phyloP scores from a whole-genome alignment of 2,329 filamentous ascomycete species.

The Aureobasidium vineae region DNA sequence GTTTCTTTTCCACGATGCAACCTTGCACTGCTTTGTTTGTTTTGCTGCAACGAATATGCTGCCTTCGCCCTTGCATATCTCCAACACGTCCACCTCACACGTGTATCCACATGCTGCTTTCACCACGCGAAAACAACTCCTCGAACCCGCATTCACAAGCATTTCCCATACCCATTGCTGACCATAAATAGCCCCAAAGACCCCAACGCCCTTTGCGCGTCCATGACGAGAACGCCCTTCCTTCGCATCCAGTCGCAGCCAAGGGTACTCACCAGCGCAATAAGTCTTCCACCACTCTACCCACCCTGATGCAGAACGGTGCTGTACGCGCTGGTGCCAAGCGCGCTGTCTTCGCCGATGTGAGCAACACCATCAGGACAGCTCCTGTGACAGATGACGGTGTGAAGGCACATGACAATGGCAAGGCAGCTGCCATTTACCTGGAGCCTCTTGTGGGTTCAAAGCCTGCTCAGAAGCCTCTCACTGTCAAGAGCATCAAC shows the following conservation, averaged over 20 bases:
- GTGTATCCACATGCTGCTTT: slow-evolving; percentile 15
- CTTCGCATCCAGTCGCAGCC: slow-evolving; percentile 39
- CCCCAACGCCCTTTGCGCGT: slow-evolving; percentile 65
- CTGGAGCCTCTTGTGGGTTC: slow-evolving; percentile 30
- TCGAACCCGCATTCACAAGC: slow-evolving; percentile 9
- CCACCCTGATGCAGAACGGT: slow-evolving; percentile 53
- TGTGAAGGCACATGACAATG: slow-evolving; percentile 44
- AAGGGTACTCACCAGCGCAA: slow-evolving; percentile 72
- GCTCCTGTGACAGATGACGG: slow-evolving; percentile 56
- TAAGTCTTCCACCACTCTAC: slow-evolving; percentile 71
- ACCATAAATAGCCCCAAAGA: slow-evolving; percentile 21
- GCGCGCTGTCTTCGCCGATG: slow-evolving; percentile 76
- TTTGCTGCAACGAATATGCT: slow-evolving; percentile 19
- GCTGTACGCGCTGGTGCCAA: slow-evolving; percentile 66
- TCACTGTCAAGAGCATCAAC: slow-evolving; percentile 33
- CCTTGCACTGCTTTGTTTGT: slow-evolving; percentile 21
- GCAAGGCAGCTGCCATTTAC: slow-evolving; percentile 32
- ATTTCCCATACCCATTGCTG: neutral
- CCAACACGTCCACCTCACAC: neutral
- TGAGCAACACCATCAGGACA: slow-evolving; percentile 64
- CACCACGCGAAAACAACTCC: neutral
- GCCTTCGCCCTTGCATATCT: slow-evolving; percentile 4
- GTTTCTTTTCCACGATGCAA: neutral
- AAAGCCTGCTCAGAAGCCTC: slow-evolving; percentile 62
- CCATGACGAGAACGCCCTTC: slow-evolving; percentile 69